Conservation (phyloP, 257 asterid species). For the Solanum pennellii region DNA sequence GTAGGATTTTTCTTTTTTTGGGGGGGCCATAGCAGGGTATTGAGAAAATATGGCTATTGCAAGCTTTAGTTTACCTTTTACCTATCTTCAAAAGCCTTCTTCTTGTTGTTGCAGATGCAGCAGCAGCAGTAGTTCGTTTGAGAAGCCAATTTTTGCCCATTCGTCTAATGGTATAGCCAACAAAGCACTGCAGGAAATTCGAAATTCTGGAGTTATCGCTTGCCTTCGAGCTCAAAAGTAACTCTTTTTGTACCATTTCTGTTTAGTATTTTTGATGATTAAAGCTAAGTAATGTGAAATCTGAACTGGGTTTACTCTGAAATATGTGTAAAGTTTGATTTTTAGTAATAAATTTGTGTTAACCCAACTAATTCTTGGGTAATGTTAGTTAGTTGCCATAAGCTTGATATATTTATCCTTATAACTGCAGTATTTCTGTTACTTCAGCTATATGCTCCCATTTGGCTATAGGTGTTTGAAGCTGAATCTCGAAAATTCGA, state of each 20-base stretch:
- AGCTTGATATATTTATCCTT: background rate
- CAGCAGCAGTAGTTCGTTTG: background rate
- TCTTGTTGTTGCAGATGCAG: background rate
- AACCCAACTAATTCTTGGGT: background rate
- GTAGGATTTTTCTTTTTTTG: no score
- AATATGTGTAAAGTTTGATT: background rate
- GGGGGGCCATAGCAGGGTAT: background rate
- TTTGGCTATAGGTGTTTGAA: background rate
- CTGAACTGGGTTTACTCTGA: background rate
- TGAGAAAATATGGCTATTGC: background rate
- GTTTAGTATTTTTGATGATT: background rate
- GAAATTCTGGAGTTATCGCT: slow-evolving; percentile 58
- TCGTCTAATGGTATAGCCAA: slow-evolving; percentile 18
- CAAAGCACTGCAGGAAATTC: slow-evolving; percentile 41
- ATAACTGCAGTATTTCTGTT: background rate
- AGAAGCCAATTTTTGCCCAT: background rate
- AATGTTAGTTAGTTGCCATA: background rate
- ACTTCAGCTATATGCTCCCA: background rate
- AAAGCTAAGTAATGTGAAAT: background rate
- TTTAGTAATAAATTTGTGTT: background rate
- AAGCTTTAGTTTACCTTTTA: background rate
- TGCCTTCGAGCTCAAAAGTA: slow-evolving; percentile 78
- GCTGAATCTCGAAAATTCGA: background rate
- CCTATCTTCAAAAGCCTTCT: background rate
- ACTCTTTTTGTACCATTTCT: background rate